phyloP scores from a whole-genome alignment of 805 yeast genomes.

The Starmera pachycereana region DNA sequence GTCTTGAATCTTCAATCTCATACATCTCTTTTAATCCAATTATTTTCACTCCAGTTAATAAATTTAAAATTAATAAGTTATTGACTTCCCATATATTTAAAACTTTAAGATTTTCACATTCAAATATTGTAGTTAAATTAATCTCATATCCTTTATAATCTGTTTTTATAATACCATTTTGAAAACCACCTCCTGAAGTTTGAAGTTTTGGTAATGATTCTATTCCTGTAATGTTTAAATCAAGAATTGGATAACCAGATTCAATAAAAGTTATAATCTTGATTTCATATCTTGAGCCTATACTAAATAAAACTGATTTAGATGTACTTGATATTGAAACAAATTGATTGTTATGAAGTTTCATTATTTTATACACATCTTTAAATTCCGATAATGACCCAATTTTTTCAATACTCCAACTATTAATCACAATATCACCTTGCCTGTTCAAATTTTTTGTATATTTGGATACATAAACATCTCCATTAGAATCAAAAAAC shows the following conservation, averaged over 20 bases:
- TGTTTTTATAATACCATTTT: slow-evolving; percentile 13
- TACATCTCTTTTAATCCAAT: neutral
- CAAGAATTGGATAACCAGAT: slow-evolving; percentile 12
- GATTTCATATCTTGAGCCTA: too few species aligned
- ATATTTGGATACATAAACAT: too few species aligned
- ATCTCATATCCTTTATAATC: slow-evolving; percentile 12
- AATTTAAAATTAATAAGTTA: slow-evolving; percentile 3
- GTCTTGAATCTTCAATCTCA: slow-evolving; percentile 3
- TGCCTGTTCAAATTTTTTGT: too few species aligned
- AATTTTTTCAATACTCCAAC: too few species aligned
- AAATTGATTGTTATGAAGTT: too few species aligned
- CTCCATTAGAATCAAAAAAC: too few species aligned
- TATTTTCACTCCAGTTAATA: slow-evolving; percentile 4
- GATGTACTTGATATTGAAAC: too few species aligned
- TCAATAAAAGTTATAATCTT: neutral
- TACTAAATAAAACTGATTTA: too few species aligned
- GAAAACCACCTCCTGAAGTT: slow-evolving; percentile 13
- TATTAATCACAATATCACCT: too few species aligned
- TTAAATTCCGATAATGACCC: too few species aligned
- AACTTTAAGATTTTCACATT: slow-evolving; percentile 1
- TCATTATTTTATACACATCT: too few species aligned
- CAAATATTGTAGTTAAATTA: neutral
- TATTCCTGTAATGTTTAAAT: slow-evolving; percentile 12
- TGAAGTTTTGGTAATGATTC: slow-evolving; percentile 13
- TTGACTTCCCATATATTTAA: slow-evolving; percentile 10